Base-by-base conservation (phyloP, 2,329 filamentous ascomycete genomes). In the Penicillium brevicompactum region DNA sequence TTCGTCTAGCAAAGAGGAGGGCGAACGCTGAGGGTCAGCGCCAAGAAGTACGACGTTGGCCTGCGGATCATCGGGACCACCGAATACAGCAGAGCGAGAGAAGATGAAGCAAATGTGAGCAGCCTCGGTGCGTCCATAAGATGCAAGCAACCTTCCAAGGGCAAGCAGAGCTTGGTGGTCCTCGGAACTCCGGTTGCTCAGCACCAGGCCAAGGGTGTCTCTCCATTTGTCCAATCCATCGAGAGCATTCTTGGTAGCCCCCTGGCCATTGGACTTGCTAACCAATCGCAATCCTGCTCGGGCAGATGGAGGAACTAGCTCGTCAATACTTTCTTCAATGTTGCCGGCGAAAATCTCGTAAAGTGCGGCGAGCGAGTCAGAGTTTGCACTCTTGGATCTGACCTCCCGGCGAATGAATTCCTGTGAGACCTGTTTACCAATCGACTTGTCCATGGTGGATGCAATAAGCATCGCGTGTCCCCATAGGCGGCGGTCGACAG, bases 381-480 rank as follows among this genome's bases (percentile, higher is more conserved):
- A 92, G 64, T 89, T 90, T 51, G 87, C 86, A 2, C 90, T 87
- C 3, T 87, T 79, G 49, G 88, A 88, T 70, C 94, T 95, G 52
- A 99, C 91, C 72, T 99, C 94, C 67, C 95, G 92, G 63, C 92
- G 88, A 16, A 99, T 89, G 67, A 99, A 99, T 67, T 99, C 94
- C 67, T 96, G 92, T 0, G 92, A 86, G 24, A 99, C 92, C 70
- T 95, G 90, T 71, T 92, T 95, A 84, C 95, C 97, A 2, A 95
- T 80, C 5, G 82, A 78, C 43, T 79, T 81, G 21, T 91, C 89
- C 46, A 90, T 80, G 1, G 91, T 94, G 6, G 75, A 96, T 72
- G 94, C 89, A 34, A 99, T 88, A 18, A 99, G 81, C 83, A 99
- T 89, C 3, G 94, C 95, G 72, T 99, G 95, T 2, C 91, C 94